Percentiles rank a stretch among this genome's conserved stretches.
Conservation (phyloP, 1,284 basidiomycete genomes). For the Heliocybe sulcata region DNA sequence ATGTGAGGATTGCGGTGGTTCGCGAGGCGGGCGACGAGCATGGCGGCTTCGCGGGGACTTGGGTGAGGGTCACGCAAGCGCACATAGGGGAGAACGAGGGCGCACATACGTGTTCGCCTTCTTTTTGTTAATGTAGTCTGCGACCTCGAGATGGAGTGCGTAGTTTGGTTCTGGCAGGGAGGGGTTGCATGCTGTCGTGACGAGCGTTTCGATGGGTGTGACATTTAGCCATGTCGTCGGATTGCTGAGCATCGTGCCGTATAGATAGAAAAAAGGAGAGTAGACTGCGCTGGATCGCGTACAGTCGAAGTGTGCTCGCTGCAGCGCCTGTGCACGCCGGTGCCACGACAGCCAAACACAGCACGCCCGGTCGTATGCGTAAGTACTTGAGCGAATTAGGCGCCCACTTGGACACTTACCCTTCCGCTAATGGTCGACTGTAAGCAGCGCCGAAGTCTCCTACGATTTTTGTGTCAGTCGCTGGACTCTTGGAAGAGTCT, state of each 20-base stretch:
- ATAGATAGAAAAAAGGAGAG: too few species aligned
- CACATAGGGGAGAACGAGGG: neutral
- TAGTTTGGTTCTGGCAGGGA: constrained; percentile 86
- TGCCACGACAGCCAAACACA: too few species aligned
- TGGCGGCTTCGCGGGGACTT: constrained; percentile 85
- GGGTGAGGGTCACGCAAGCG: constrained; percentile 2
- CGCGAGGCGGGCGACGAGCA: constrained; percentile 73
- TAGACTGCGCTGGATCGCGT: too few species aligned
- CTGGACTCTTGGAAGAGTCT: too few species aligned
- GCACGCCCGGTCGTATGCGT: too few species aligned
- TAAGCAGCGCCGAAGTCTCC: too few species aligned
- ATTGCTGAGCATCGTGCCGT: neutral
- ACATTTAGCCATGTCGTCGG: constrained; percentile 31
- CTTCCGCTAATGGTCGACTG: too few species aligned
- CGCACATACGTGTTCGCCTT: constrained; percentile 89
- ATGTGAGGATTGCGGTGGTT: constrained; percentile 91
- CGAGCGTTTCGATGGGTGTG: constrained; percentile 61
- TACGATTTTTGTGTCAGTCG: too few species aligned
- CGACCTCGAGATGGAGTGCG: constrained; percentile 88
- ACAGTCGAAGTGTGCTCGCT: too few species aligned
- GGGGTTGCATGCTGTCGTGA: constrained; percentile 86
- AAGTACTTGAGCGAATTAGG: too few species aligned
- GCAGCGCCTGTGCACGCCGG: too few species aligned
- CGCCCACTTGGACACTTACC: too few species aligned
- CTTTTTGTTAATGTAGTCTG: constrained; percentile 89